These are phyloP conservation scores for Pouteria campechiana DNA, from an alignment of 179 eudicot genomes.

Conservation along the genomic window DNA sequence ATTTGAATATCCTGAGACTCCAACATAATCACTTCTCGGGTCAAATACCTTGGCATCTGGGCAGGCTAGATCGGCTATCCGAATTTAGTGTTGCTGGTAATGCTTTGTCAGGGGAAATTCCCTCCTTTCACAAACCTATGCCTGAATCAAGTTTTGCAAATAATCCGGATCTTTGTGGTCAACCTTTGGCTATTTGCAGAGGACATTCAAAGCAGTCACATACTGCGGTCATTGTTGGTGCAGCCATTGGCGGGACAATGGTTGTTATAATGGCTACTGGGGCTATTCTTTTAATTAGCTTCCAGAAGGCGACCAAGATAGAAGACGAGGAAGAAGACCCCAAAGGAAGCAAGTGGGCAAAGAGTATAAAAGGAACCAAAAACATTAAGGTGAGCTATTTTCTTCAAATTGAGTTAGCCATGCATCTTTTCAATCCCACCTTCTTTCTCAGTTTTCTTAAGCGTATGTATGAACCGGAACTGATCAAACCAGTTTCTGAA, in stretches of 20 bases:
- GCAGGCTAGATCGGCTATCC: slow-evolving; percentile 39
- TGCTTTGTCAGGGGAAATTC: slow-evolving; percentile 49
- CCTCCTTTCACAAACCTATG: slow-evolving; percentile 11
- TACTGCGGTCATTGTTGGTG: slow-evolving; percentile 25
- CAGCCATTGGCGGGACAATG: slow-evolving; percentile 48
- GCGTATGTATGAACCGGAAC: too few relatives aligned
- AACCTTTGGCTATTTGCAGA: slow-evolving; percentile 28
- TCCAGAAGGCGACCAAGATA: slow-evolving; percentile 41
- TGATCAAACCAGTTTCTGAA: too few relatives aligned
- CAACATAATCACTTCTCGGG: slow-evolving; percentile 57
- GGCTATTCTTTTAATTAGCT: slow-evolving; percentile 24
- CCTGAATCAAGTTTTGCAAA: slow-evolving; percentile 25
- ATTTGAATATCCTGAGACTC: slow-evolving; percentile 45
- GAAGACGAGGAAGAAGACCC: slow-evolving; percentile 73
- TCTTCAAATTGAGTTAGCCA: background rate
- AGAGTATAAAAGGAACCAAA: slow-evolving; percentile 71
- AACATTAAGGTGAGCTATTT: slow-evolving; percentile 43
- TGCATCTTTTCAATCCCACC: background rate
- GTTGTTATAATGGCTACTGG: slow-evolving; percentile 20
- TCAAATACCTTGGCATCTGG: slow-evolving; percentile 48
- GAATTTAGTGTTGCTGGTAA: slow-evolving; percentile 51
- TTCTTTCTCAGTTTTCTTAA: too few relatives aligned
- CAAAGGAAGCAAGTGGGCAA: slow-evolving; percentile 93
- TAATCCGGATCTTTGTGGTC: slow-evolving; percentile 74
- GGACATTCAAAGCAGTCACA: slow-evolving; percentile 16